Evolutionary conservation across 1,284 basidiomycete species (phyloP), one percentile per base, ranked within the genome.

Genomic region (Cutaneotrichosporon cutaneum): DNA sequence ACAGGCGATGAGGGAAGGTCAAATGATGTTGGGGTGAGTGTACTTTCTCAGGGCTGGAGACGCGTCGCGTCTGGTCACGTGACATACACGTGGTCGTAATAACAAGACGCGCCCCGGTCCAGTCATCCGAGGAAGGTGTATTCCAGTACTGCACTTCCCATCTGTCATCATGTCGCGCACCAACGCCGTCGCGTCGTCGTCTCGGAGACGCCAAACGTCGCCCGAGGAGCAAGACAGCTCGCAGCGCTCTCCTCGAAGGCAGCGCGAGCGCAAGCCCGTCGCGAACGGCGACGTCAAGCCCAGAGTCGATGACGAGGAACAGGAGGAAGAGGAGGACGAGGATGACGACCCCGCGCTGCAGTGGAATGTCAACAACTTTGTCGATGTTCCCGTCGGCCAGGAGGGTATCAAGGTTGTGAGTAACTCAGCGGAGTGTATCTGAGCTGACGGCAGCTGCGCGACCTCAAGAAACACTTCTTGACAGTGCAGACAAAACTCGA

Each of bases 231-330:
- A 51, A 8, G 56, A 52, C 22, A 58, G 44, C 21, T 45, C 58
- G 52, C 21, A 11, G 6, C 56, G 18, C 16, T n/a, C 39, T 18
- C 39, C 39, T 5, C 39, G 39, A n/a, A n/a, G n/a, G n/a, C n/a
- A n/a, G 4, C 39, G 39, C 16, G 39, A 36, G 9, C 32, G 81
- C 5, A 74, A 74, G 35, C 85, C 85, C 75, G 90, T 88, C 0
- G 81, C 44, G 8, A 42, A 54, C 24, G 36, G 53, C 36, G 53
- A 27, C 8, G n/a, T 16, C 45, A 32, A 85, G 11, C 84, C 89
- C 22, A 88, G 90, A 14, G 21, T 30, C 14, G 62, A 60, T 6
- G 54, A 54, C 2, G 58, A 60, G n/a, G 52, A 24, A 4, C 18
- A 27, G 8, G 56, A 45, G 13, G 57, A 45, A 26, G 58, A 62